Evolutionary conservation across 257 asterid species (phyloP).

Genomic region (Anisodus tanguticus): DNA sequence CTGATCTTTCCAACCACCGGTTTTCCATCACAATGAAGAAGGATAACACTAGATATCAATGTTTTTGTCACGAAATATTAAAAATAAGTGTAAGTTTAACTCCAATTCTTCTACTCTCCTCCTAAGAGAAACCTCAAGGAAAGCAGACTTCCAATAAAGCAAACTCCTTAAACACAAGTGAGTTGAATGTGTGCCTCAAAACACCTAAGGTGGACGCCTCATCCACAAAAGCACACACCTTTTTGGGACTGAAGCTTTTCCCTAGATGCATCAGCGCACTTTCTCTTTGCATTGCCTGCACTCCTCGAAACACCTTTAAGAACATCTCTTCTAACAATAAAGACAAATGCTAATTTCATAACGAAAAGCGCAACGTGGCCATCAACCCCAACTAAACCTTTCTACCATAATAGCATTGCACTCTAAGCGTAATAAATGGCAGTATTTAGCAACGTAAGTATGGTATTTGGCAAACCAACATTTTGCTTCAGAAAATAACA

Average conservation of each 20-base stretch:
- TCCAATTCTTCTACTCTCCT: too few relatives aligned
- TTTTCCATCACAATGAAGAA: too few relatives aligned
- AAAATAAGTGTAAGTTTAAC: too few relatives aligned
- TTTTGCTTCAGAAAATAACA: not conserved
- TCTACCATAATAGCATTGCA: not conserved
- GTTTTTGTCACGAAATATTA: too few relatives aligned
- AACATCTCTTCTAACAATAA: not conserved
- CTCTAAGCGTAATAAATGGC: not conserved
- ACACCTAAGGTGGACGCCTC: not conserved
- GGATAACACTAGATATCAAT: too few relatives aligned
- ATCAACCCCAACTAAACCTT: not conserved
- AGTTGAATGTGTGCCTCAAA: not conserved
- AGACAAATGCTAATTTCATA: not conserved
- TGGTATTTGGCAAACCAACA: constrained; percentile 2
- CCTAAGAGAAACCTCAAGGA: too few relatives aligned
- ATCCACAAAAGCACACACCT: not conserved
- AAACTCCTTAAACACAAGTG: not conserved
- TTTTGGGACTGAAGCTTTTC: not conserved
- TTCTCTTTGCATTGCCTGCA: not conserved
- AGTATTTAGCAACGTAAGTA: not conserved
- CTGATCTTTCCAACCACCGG: too few relatives aligned
- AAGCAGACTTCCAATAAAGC: not conserved
- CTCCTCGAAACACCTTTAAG: not conserved
- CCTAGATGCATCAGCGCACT: not conserved
- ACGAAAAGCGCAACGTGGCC: too few relatives aligned